These are phyloP conservation scores for Alloteropsis angusta DNA, from an alignment of 202 grass and related monocot genomes.

Conservation along the genomic window DNA sequence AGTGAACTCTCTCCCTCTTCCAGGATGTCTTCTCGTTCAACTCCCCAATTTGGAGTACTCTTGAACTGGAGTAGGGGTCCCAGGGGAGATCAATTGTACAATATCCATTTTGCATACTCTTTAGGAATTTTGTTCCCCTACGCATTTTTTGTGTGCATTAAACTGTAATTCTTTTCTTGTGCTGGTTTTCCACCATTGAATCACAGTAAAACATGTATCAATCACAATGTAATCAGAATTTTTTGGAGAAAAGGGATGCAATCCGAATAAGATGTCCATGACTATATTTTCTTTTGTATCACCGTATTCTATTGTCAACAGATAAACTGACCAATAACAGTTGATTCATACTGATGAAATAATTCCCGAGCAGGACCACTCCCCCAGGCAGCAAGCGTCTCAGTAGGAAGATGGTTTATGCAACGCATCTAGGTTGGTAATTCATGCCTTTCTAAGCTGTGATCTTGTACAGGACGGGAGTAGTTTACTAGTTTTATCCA, in stretches of 20 bases:
- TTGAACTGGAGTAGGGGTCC: neutral
- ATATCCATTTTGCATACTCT: slow-evolving; percentile 27
- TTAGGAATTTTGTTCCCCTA: slow-evolving; percentile 19
- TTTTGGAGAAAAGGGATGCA: slow-evolving; percentile 10
- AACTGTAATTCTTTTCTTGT: slow-evolving; percentile 36
- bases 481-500: slow-evolving; percentile 7
- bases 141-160: slow-evolving; percentile 44
- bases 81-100: slow-evolving; percentile 18
- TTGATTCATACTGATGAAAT: neutral
- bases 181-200: slow-evolving; percentile 30
- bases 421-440: neutral
- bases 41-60: slow-evolving; percentile 21
- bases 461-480: neutral
- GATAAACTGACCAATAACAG: neutral
- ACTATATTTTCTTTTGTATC: slow-evolving; percentile 12
- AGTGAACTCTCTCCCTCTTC: neutral
- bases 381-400: neutral
- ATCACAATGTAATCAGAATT: slow-evolving; percentile 27
- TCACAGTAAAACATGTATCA: neutral
- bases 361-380: neutral
- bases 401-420: neutral
- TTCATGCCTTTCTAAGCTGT: slow-evolving; percentile 3
- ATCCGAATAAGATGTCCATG: slow-evolving; percentile 21
- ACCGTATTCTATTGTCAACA: neutral
- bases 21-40: neutral